Conservation (phyloP, 352 stramenopile species). For the Aphanomyces astaci region DNA sequence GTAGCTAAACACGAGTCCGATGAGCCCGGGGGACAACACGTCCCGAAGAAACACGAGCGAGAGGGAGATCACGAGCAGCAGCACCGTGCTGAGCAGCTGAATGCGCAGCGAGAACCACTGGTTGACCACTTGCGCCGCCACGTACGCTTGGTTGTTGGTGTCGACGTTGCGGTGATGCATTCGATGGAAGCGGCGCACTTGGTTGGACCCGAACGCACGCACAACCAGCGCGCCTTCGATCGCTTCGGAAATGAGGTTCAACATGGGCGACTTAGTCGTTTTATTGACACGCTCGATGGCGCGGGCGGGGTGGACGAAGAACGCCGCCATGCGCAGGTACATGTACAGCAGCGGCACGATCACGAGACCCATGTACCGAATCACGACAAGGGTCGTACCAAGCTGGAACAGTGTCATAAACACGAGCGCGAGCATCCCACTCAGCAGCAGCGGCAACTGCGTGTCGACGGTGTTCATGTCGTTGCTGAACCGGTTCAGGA, state of each 20-base stretch:
- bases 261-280: conserved; percentile 38
- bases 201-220: conserved; percentile 40
- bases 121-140: conserved; percentile 16
- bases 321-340: conserved; percentile 49
- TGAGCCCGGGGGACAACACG: conserved; percentile 50
- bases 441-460: conserved; percentile 43
- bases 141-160: not conserved
- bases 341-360: conserved; percentile 74
- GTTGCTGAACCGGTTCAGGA: conserved; percentile 86
- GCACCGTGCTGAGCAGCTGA: conserved; percentile 32
- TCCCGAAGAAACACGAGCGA: conserved; percentile 42
- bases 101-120: conserved; percentile 33
- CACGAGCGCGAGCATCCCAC: conserved; percentile 26
- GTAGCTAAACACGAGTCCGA: conserved; percentile 85
- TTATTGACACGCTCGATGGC: conserved; percentile 45
- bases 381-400: conserved; percentile 69
- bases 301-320: conserved; percentile 41
- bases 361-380: conserved; percentile 71
- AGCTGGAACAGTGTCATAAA: conserved; percentile 71
- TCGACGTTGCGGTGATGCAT: conserved; percentile 32
- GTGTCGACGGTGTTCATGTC: conserved; percentile 92
- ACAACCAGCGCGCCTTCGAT: conserved; percentile 45
- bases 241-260: conserved; percentile 46
- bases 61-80: conserved; percentile 29
- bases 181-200: conserved; percentile 44